A percentile compares a stretch with the other conserved stretches of the same genome.
phyloP scores from a whole-genome alignment of 805 yeast genomes.

The Wickerhamomyces chambardii region DNA sequence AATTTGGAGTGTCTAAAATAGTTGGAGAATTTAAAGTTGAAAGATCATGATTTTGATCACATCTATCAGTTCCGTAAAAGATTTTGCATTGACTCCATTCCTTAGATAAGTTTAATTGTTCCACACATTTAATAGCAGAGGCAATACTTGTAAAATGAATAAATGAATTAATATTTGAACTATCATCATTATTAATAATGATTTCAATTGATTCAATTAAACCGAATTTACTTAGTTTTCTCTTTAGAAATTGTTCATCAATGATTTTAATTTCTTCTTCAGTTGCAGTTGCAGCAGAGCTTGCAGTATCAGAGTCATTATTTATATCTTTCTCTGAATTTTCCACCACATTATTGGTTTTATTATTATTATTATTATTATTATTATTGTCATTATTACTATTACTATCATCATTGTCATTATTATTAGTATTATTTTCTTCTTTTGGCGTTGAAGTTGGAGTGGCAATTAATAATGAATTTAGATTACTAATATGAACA shows the following conservation, averaged over 20 bases:
- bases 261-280: slow-evolving; percentile 9
- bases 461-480: slow-evolving; percentile 38
- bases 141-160: slow-evolving; percentile 81
- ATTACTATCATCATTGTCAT: too few species aligned
- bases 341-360: slow-evolving; percentile 3
- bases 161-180: slow-evolving; percentile 72
- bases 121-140: slow-evolving; percentile 80
- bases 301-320: too few species aligned
- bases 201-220: slow-evolving; percentile 56
- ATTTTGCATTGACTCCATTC: slow-evolving; percentile 70
- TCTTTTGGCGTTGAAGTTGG: too few species aligned
- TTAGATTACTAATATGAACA: slow-evolving; percentile 75
- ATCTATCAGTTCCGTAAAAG: slow-evolving; percentile 88
- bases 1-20: too few species aligned
- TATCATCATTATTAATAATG: slow-evolving; percentile 27
- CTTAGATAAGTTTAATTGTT: slow-evolving; percentile 57
- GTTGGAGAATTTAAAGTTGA: too few species aligned
- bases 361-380: slow-evolving; percentile 6
- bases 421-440: too few species aligned
- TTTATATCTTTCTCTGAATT: too few species aligned
- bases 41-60: slow-evolving; percentile 39
- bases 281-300: too few species aligned
- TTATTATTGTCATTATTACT: slow-evolving; percentile 1
- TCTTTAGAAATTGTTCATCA: slow-evolving; percentile 30
- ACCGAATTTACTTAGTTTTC: slow-evolving; percentile 48